phyloP scores from a whole-genome alignment of 495 filamentous ascomycete genomes.

The Penicillium diatomitis region DNA sequence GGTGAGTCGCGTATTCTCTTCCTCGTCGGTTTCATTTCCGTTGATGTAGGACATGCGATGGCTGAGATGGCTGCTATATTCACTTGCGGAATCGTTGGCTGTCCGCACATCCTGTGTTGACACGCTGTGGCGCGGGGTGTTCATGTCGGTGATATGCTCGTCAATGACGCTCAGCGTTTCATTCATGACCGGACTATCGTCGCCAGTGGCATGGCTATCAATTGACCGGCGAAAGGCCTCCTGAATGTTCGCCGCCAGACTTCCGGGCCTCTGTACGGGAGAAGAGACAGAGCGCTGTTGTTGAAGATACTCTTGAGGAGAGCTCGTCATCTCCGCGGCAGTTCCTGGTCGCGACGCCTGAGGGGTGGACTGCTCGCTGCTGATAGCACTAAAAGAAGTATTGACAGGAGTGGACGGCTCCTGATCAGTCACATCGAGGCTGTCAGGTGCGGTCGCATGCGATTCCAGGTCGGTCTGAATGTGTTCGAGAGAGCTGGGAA shows the following conservation, averaged over 20 bases:
- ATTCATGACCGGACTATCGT: slow-evolving; percentile 81
- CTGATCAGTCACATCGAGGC: slow-evolving; percentile 17
- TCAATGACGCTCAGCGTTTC: slow-evolving; percentile 96
- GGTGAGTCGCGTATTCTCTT: slow-evolving; percentile 45
- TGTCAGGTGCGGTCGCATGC: slow-evolving; percentile 6
- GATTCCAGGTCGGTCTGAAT: slow-evolving; percentile 4
- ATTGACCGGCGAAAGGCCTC: slow-evolving; percentile 39
- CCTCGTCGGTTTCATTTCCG: slow-evolving; percentile 77
- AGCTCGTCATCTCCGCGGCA: slow-evolving; percentile 20
- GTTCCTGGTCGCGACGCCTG: slow-evolving; percentile 41
- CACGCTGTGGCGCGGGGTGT: slow-evolving; percentile 57
- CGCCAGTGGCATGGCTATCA: slow-evolving; percentile 32
- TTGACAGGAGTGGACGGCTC: slow-evolving; percentile 13
- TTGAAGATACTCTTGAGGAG: slow-evolving; percentile 16
- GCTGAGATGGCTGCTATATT: slow-evolving; percentile 73
- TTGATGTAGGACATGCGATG: slow-evolving; percentile 82
- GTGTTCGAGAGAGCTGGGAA: background rate
- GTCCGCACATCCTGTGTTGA: slow-evolving; percentile 42
- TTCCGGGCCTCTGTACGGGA: slow-evolving; percentile 28
- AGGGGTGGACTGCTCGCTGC: slow-evolving; percentile 35
- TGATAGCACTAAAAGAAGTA: slow-evolving; percentile 14
- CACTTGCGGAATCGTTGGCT: slow-evolving; percentile 76
- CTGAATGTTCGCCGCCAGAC: slow-evolving; percentile 36
- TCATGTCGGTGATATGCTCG: slow-evolving; percentile 94
- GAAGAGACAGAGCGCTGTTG: slow-evolving; percentile 36